Conservation (phyloP, 192 early-diverging fungal species). For the Backusella luteola region DNA sequence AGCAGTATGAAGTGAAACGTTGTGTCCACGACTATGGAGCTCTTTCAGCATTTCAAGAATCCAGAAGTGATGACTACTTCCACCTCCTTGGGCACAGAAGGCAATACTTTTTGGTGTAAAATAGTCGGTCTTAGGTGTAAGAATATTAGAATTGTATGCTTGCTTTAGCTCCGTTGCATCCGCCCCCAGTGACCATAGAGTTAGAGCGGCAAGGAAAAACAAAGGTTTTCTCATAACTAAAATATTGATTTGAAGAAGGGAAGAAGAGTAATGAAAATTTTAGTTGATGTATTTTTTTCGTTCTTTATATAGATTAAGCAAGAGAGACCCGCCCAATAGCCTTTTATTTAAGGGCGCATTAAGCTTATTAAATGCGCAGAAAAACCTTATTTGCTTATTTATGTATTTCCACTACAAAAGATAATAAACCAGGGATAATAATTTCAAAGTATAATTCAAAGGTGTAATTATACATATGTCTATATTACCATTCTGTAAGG, state of each 20-base stretch:
- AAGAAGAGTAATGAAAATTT: background rate
- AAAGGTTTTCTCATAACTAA: background rate
- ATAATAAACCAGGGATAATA: too few species aligned
- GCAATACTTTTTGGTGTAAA: background rate
- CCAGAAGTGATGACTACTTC: conserved; percentile 28
- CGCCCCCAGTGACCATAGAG: background rate
- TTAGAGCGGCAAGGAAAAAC: background rate
- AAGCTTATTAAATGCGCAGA: background rate
- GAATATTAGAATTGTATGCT: background rate
- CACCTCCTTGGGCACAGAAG: background rate
- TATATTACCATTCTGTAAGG: background rate
- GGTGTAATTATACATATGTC: background rate
- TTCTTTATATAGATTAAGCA: background rate
- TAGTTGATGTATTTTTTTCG: background rate
- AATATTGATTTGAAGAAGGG: background rate
- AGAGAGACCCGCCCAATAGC: background rate
- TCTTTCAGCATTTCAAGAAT: conserved; percentile 26
- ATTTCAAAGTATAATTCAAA: background rate
- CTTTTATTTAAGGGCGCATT: background rate
- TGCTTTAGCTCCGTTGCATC: background rate
- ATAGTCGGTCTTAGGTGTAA: background rate
- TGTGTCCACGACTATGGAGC: conserved; percentile 20
- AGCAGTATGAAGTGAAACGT: conserved; percentile 10
- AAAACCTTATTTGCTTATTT: background rate
- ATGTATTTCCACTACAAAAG: background rate